phyloP scores from a whole-genome alignment of 805 yeast species.

The Yamadazyma phyllophila region DNA sequence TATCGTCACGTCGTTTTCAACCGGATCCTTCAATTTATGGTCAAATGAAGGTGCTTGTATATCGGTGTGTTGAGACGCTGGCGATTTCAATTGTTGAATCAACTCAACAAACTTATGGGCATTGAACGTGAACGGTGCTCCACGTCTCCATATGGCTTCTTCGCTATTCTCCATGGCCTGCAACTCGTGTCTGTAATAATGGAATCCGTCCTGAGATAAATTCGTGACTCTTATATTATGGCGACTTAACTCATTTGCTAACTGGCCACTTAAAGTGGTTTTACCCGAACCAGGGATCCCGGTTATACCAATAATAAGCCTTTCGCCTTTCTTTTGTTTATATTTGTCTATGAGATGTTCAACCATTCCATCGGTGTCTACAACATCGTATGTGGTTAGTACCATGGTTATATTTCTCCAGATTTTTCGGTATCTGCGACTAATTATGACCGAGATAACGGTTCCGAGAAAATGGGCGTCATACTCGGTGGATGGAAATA shows the following conservation, averaged over 20 bases:
- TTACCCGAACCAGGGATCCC: constrained; percentile 90
- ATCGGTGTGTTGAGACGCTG: constrained; percentile 21
- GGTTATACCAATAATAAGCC: constrained; percentile 58
- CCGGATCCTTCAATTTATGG: constrained; percentile 73
- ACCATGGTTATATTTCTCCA: constrained; percentile 1
- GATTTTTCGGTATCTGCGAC: not conserved
- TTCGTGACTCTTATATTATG: constrained; percentile 17
- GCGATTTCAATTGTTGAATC: constrained; percentile 18
- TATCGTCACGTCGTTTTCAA: constrained; percentile 49
- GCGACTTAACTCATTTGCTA: constrained; percentile 31
- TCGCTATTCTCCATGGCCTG: constrained; percentile 49
- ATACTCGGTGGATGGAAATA: not conserved
- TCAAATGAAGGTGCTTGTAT: constrained; percentile 69
- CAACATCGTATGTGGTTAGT: not conserved
- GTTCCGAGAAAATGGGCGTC: constrained; percentile 1
- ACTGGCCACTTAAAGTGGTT: constrained; percentile 55
- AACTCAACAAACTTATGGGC: constrained; percentile 35
- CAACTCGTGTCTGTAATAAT: constrained; percentile 31
- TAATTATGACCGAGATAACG: constrained; percentile 3
- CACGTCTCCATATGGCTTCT: constrained; percentile 63
- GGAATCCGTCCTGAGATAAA: constrained; percentile 43
- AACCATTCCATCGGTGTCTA: constrained; percentile 3
- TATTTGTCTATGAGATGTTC: not conserved
- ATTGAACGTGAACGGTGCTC: constrained; percentile 87
- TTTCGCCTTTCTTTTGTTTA: constrained; percentile 7